These are phyloP conservation scores for Salvia splendens DNA, from an alignment of 257 asterid genomes.

Conservation along the genomic window DNA sequence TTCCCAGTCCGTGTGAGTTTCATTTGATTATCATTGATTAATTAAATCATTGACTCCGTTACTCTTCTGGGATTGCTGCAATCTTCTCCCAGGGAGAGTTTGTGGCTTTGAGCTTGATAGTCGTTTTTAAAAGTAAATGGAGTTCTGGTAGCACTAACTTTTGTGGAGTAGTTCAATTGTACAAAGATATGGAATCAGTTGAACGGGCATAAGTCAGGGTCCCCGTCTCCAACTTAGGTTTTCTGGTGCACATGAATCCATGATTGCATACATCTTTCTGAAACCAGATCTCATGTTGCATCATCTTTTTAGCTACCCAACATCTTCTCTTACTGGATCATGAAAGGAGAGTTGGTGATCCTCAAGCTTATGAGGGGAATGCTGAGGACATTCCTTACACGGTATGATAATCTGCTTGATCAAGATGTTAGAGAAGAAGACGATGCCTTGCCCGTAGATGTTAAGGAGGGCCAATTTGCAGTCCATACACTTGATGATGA, in stretches of 20 bases:
- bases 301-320: not conserved
- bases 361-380: constrained; percentile 29
- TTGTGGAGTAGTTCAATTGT: constrained; percentile 31
- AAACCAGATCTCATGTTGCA: constrained; percentile 33
- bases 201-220: not conserved
- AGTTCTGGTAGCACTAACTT: constrained; percentile 10
- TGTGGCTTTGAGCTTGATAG: not conserved
- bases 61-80: not conserved
- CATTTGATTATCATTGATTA: not conserved
- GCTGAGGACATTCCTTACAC: constrained; percentile 16
- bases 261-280: constrained; percentile 28
- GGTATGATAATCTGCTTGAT: not conserved
- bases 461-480: constrained; percentile 51
- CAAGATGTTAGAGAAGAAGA: constrained; percentile 18
- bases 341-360: constrained; percentile 28
- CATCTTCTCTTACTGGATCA: not conserved
- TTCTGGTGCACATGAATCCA: constrained; percentile 36
- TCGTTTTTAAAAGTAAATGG: not conserved
- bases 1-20: not conserved
- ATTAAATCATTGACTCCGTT: not conserved
- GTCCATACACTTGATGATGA: constrained; percentile 47
- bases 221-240: constrained; percentile 19
- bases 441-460: constrained; percentile 35
- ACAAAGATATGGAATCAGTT: constrained; percentile 23
- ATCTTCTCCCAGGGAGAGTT: not conserved